Conservation (phyloP, 208 protist species). For the Tritrichomonas foetus region DNA sequence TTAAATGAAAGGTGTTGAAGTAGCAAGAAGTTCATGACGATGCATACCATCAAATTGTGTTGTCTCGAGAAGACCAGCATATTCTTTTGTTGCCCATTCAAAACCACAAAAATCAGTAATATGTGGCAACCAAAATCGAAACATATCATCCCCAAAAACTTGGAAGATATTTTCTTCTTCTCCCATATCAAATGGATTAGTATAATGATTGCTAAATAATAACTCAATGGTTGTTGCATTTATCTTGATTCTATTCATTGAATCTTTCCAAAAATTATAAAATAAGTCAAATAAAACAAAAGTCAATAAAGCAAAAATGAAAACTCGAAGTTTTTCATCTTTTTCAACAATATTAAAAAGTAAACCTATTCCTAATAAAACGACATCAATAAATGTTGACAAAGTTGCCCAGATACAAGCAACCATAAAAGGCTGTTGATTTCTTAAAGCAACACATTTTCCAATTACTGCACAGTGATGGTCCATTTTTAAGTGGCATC, state of each 20-base stretch:
- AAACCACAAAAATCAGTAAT: background rate
- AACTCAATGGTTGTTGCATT: background rate
- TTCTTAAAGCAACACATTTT: background rate
- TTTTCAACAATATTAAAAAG: no score
- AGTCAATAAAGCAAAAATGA: background rate
- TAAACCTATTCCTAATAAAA: background rate
- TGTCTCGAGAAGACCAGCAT: no score
- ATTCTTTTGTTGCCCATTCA: background rate
- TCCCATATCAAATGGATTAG: background rate
- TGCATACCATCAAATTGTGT: no score
- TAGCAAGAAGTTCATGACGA: no score
- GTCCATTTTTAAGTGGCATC: constrained; percentile 53
- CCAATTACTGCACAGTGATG: constrained; percentile 46
- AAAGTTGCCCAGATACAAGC: background rate
- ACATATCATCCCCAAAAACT: background rate
- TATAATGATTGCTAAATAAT: background rate
- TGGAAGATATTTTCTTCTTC: background rate
- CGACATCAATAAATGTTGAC: background rate
- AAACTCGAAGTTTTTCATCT: background rate
- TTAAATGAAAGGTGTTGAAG: no score
- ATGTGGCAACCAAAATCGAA: background rate
- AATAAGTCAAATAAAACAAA: background rate
- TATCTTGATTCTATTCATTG: background rate
- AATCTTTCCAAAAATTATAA: background rate
- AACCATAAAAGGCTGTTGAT: background rate